phyloP scores from a whole-genome alignment of 805 yeast genomes.

The Zygosaccharomyces siamensis region DNA sequence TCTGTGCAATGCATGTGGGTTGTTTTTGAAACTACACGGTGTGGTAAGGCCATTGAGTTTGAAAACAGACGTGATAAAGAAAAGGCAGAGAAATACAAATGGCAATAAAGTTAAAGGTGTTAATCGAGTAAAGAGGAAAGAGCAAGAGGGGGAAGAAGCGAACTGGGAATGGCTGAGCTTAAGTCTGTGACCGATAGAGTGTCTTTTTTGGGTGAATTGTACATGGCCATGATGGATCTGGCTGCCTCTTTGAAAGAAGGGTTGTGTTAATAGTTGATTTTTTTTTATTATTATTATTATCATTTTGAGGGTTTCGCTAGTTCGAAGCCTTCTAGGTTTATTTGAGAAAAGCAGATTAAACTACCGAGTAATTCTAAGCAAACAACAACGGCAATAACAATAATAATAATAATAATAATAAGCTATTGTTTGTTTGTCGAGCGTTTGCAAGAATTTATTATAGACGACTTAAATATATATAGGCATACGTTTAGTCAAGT shows the following conservation, averaged over 20 bases:
- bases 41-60: constrained; percentile 84
- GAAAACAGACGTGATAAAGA: constrained; percentile 88
- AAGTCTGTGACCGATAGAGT: constrained; percentile 8
- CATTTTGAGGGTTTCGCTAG: not conserved
- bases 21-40: constrained; percentile 86
- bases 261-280: not conserved
- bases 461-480: constrained; percentile 5
- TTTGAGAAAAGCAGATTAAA: not conserved
- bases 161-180: constrained; percentile 18
- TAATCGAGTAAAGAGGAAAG: constrained; percentile 1
- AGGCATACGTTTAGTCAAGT: not conserved
- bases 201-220: not conserved
- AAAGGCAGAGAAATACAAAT: constrained; percentile 59
- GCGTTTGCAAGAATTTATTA: not conserved
- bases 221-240: not conserved
- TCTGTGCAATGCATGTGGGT: constrained; percentile 91
- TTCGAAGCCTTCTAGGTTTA: not conserved
- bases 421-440: not conserved
- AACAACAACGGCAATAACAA: not conserved
- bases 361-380: not conserved
- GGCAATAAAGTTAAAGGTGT: constrained; percentile 11
- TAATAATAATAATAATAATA: not conserved
- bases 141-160: constrained; percentile 8
- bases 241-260: not conserved
- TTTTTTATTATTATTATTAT: not conserved